A percentile compares a stretch with the other conserved stretches of the same genome.
Evolutionary conservation across 441 rosid genomes (phyloP).

Genomic region (Sinapis alba): DNA sequence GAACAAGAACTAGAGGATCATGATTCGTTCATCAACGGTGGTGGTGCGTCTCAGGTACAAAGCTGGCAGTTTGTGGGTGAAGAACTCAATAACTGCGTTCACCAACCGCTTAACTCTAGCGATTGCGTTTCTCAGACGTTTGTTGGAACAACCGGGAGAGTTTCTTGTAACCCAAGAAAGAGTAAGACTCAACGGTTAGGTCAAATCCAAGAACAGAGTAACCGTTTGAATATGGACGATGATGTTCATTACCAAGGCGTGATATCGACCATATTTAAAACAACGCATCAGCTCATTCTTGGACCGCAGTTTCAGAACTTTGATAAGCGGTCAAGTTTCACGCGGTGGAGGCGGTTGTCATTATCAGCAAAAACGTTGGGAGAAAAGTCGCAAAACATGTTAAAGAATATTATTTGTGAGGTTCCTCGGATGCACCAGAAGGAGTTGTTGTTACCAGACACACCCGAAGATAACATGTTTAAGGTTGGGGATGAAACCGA

Average conservation of each 20-base stretch:
- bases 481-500: slow-evolving; percentile 52
- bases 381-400: slow-evolving; percentile 49
- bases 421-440: slow-evolving; percentile 66
- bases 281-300: slow-evolving; percentile 60
- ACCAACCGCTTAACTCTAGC: slow-evolving; percentile 69
- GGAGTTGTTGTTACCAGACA: slow-evolving; percentile 39
- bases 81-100: slow-evolving; percentile 69
- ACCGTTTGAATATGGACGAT: slow-evolving; percentile 43
- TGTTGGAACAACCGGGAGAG: slow-evolving; percentile 48
- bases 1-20: slow-evolving; percentile 52
- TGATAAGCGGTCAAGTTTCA: slow-evolving; percentile 63
- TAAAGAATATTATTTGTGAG: slow-evolving; percentile 76
- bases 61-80: slow-evolving; percentile 76
- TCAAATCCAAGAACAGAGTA: slow-evolving; percentile 46
- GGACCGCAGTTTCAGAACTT: slow-evolving; percentile 55
- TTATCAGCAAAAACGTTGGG: slow-evolving; percentile 3
- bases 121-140: slow-evolving; percentile 77
- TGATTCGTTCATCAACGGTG: slow-evolving; percentile 54
- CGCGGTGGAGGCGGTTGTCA: slow-evolving; percentile 61
- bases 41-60: slow-evolving; percentile 71
- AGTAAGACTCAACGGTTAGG: slow-evolving; percentile 37
- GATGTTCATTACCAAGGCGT: slow-evolving; percentile 78
- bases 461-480: slow-evolving; percentile 40
- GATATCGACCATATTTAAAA: slow-evolving; percentile 64
- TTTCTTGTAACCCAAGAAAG: slow-evolving; percentile 39